Conservation (phyloP, 805 yeast species). For the Helenozyma baotianmanensis region DNA sequence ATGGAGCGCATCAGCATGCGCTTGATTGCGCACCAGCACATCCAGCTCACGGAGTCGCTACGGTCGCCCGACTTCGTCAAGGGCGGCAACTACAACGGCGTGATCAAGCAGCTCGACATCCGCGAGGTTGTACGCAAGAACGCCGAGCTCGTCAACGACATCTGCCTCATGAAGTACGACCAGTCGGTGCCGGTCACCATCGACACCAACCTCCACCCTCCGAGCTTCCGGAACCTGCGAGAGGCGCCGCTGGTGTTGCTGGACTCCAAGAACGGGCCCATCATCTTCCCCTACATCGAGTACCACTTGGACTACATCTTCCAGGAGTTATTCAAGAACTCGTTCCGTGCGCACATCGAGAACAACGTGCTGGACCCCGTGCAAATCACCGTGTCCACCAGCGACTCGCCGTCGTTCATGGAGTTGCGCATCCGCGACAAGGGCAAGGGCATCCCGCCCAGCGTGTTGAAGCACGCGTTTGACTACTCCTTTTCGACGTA, state of each 20-base stretch:
- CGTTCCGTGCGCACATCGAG: constrained; percentile 86
- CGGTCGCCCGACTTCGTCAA: constrained; percentile 41
- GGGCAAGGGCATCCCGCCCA: constrained; percentile 84
- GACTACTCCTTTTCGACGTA: constrained; percentile 86
- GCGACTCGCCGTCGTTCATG: constrained; percentile 36
- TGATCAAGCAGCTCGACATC: constrained; percentile 64
- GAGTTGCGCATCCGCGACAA: constrained; percentile 77
- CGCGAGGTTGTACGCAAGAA: constrained; percentile 59
- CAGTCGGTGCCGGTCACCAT: constrained; percentile 58
- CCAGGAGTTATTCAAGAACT: constrained; percentile 82
- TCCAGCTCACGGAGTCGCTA: constrained; percentile 49
- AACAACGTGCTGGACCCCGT: constrained; percentile 40
- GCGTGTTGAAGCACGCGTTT: constrained; percentile 62
- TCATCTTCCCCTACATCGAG: constrained; percentile 77
- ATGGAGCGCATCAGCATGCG: constrained; percentile 84
- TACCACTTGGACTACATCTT: constrained; percentile 84
- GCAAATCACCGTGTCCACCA: constrained; percentile 33
- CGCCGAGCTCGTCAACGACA: constrained; percentile 73
- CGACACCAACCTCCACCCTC: constrained; percentile 35
- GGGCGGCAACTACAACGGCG: constrained; percentile 51
- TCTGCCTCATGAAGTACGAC: constrained; percentile 80
- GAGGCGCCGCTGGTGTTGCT: constrained; percentile 24
- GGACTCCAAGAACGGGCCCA: constrained; percentile 46
- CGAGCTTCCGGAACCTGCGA: constrained; percentile 24
- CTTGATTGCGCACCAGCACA: constrained; percentile 79